A percentile compares a stretch with the other conserved stretches of the same genome.
These are phyloP conservation scores for Didymosphaeria variabile DNA, from an alignment of 2,329 filamentous ascomycete species.

Conservation along the genomic window DNA sequence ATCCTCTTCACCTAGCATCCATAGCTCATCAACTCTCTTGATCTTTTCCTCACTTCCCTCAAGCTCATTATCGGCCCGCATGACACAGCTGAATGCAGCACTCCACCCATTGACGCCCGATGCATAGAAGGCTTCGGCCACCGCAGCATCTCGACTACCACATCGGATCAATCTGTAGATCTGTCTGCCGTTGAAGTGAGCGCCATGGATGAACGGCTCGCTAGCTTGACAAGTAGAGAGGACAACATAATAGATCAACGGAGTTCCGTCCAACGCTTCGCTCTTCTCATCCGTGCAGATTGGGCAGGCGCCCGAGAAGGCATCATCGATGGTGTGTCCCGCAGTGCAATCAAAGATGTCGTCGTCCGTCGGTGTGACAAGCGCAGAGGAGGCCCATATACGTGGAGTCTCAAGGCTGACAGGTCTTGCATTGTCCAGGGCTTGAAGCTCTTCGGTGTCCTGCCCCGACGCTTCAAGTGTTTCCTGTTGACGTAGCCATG, in stretches of 20 bases:
- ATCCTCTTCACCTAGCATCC: slow-evolving; percentile 34
- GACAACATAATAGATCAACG: slow-evolving; percentile 39
- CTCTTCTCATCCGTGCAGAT: slow-evolving; percentile 39
- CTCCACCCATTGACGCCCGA: slow-evolving; percentile 43
- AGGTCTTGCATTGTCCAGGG: slow-evolving; percentile 27
- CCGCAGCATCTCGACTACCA: slow-evolving; percentile 43
- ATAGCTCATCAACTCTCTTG: slow-evolving; percentile 35
- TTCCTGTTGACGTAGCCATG: slow-evolving; percentile 24
- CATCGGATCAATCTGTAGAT: slow-evolving; percentile 45
- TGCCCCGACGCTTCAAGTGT: slow-evolving; percentile 13
- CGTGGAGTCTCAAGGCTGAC: slow-evolving; percentile 33
- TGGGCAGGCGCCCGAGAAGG: slow-evolving; percentile 30
- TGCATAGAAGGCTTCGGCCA: slow-evolving; percentile 40
- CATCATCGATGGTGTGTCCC: slow-evolving; percentile 24
- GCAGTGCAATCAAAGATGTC: slow-evolving; percentile 37
- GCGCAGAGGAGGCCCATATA: slow-evolving; percentile 41
- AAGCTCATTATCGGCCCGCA: slow-evolving; percentile 34
- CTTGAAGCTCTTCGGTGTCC: slow-evolving; percentile 24
- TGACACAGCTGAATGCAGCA: slow-evolving; percentile 43
- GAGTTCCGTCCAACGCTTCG: slow-evolving; percentile 31
- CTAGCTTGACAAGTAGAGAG: slow-evolving; percentile 35
- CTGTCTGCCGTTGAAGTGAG: slow-evolving; percentile 27
- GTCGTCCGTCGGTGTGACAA: slow-evolving; percentile 41
- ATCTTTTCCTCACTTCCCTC: slow-evolving; percentile 27
- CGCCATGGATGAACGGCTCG: slow-evolving; percentile 22